Evolutionary conservation across 179 eudicot species (phyloP), one percentile per base, ranked within the genome.

Genomic region (Beta lomatogona): DNA sequence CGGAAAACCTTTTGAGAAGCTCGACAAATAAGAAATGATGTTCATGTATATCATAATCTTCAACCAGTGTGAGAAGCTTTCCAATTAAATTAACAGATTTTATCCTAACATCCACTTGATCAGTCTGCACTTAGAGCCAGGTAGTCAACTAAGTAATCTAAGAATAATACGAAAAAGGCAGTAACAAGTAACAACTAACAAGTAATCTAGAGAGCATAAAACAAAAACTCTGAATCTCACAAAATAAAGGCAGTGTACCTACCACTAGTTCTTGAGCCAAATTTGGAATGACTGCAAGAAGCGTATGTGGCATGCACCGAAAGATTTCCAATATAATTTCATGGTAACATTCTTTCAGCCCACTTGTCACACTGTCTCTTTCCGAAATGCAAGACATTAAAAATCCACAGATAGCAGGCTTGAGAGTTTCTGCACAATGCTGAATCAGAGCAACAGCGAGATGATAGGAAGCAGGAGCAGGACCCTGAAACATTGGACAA

Each of bases 61-160:
- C 87, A 31, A 87, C 91, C 77, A 91, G 79, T n/a, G 82, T 70
- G 76, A 96, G 83, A 84, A 96, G 92, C 81, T 88, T 91, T 77
- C 91, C 98, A 66, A 93, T 83, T 81, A 94, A 82, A 75, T 88
- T 86, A 61, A 93, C 89, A 84, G 94, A 91, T 86, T 92, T 93
- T 79, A 96, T 89, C 73, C 99, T 91, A 67, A 90, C 93, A 89
- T 96, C 99, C 86, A 94, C 98, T 90, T 94, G 97, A 85, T 94
- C 98, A 73, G 93, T 88, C 99, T 96, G 91, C 91, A 86, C 75
- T 77, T 66, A 73, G 25, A 80, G 72, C 55, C 68, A 83, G 21
- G 77, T 22, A 81, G 65, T 83, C 82, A 87, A 12, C 75, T 77
- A 1, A 57, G 22, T 2, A 67, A 31, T 67, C 9, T 22, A 0